Base-by-base conservation (phyloP, 352 stramenopile genomes). In the Blastocystis sp. region DNA sequence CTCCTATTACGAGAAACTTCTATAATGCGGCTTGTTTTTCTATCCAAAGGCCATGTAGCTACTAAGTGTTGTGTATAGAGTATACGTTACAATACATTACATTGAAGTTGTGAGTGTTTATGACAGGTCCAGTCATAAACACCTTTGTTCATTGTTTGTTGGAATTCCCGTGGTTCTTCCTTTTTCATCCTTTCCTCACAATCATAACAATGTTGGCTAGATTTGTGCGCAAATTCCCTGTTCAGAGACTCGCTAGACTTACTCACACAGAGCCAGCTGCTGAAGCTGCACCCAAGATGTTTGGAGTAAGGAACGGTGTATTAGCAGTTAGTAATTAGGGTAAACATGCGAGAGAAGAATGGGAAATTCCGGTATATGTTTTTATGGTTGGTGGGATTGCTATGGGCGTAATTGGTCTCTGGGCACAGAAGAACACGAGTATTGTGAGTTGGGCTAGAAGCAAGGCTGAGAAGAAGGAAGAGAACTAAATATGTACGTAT, bases 241-340 rank as follows among this genome's bases (percentile, higher is more conserved):
- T 64, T 30, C 73, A 84, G 73, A 84, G 73, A 84, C 73, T 84
- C 22, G 42, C 53, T 30, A 66, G 73, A 84, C 53, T 58, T 48
- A 27, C 59, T 56, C 73, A 84, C 40, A 56, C 57, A 27, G 73
- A 84, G 22, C 48, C 27, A 35, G 73, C 56, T 51, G 5, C 51
- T 24, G 73, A 84, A 40, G 51, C 73, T 40, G 73, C 73, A 57
- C 73, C 73, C 73, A 84, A 84, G 73, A 84, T 84, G 73, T 84
- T 84, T 69, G 73, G 73, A 37, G 73, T 84, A 54, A 51, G 27
- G 56, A 40, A 22, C n/a, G 15, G 13, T 6, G 13, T 4, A 15
- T 30, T 62, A 7, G 42, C 13, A 27, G 51, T 66, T 35, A 84
- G 66, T 44, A 27, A 0, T 30, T 84, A 84, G 73, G 73, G 73